phyloP scores from a whole-genome alignment of 441 rosid genomes.

The Gossypium davidsonii region DNA sequence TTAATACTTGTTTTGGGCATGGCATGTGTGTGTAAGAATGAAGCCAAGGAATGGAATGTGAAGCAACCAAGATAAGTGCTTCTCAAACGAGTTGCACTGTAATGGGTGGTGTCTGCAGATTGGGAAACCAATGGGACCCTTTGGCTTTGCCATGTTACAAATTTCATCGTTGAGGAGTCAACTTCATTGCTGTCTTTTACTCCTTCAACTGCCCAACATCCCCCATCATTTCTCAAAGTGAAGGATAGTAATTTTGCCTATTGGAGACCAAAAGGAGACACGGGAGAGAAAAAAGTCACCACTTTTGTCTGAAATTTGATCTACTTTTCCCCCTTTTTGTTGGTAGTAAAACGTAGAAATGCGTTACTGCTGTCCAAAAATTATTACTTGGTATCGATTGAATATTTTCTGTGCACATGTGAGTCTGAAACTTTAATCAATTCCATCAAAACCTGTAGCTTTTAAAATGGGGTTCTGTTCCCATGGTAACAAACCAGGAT shows the following conservation, averaged over 20 bases:
- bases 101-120: slow-evolving; percentile 29
- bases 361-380: neutral
- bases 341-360: neutral
- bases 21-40: neutral
- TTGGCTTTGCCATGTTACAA: slow-evolving; percentile 18
- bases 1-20: neutral
- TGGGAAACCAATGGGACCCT: slow-evolving; percentile 48
- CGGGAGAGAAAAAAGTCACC: neutral
- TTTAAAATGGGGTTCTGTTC: neutral
- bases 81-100: slow-evolving; percentile 15
- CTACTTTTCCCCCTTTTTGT: neutral
- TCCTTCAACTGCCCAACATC: slow-evolving; percentile 36
- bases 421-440: slow-evolving; percentile 7
- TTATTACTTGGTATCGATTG: neutral
- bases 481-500: slow-evolving; percentile 1
- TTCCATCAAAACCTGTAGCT: neutral
- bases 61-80: slow-evolving; percentile 16
- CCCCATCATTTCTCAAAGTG: slow-evolving; percentile 28
- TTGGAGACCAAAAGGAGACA: slow-evolving; percentile 39
- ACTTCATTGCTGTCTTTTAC: slow-evolving; percentile 34
- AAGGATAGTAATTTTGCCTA: slow-evolving; percentile 14
- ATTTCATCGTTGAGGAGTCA: slow-evolving; percentile 48
- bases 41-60: slow-evolving; percentile 18
- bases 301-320: neutral
- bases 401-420: slow-evolving; percentile 41